Evolutionary conservation across 2,329 filamentous ascomycete genomes (phyloP).

Genomic region (Fusarium graminum): DNA sequence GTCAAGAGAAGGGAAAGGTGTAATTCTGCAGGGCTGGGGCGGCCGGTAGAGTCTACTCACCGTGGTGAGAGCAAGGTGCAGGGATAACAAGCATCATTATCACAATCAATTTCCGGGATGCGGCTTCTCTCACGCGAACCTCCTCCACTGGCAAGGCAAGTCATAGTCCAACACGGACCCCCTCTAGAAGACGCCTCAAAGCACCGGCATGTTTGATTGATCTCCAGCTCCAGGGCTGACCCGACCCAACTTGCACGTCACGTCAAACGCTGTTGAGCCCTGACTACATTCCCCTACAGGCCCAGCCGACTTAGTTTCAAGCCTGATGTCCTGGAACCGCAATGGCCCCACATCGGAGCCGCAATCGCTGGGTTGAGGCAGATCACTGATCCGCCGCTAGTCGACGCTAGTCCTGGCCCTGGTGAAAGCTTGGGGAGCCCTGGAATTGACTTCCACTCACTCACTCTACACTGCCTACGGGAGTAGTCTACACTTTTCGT

Average conservation of each 20-base stretch:
- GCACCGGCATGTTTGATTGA: conserved; percentile 7
- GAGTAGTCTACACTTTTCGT: no score
- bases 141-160: no score
- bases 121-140: conserved; percentile 38
- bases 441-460: conserved; percentile 33
- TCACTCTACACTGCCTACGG: conserved; percentile 25
- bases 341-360: conserved; percentile 49
- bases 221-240: conserved; percentile 6
- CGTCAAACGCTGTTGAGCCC: conserved; percentile 31
- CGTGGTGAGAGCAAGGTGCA: conserved; percentile 24
- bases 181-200: conserved; percentile 20
- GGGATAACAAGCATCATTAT: conserved; percentile 23
- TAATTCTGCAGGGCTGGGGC: conserved; percentile 19
- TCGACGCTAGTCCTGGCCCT: conserved; percentile 5
- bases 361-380: conserved; percentile 45
- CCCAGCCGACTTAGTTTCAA: conserved; percentile 23
- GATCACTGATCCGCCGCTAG: conserved; percentile 50
- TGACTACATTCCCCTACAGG: conserved; percentile 8
- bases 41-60: conserved; percentile 32
- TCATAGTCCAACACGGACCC: conserved; percentile 19
- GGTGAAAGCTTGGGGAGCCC: conserved; percentile 8
- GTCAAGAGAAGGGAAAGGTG: conserved; percentile 7
- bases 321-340: conserved; percentile 46
- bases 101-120: conserved; percentile 2
- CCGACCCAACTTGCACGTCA: conserved; percentile 15